Evolutionary conservation across 75 land plant species (phyloP), one percentile per base, ranked within the genome.

Genomic region (Cupressus sempervirens): DNA sequence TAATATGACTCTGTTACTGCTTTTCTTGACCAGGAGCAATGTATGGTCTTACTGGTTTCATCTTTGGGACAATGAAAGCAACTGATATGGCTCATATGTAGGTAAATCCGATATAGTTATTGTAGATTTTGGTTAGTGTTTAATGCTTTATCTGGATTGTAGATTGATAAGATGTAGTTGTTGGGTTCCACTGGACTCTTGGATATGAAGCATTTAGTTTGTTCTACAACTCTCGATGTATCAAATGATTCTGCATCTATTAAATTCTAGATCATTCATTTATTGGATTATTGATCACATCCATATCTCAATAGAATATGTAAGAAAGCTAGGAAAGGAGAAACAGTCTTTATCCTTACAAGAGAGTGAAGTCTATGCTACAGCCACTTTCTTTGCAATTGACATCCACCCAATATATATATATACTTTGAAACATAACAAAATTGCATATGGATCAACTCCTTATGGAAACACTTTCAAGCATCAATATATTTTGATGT

Each of bases 21-120:
- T 32, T 84, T 87, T 43, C n/a, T 86, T 48, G 62, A 16, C 75
- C 85, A 91, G 92, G 90, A 15, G 1, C 85, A 30, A 93, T 90
- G 84, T 89, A 91, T 80, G 88, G 68, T 12, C 40, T 93, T 76
- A 85, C 86, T 86, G 90, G 88, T 14, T 93, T 91, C 82, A 72
- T 93, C 2, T 75, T 84, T 62, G 93, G 93, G 26, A 93, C 83
- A 75, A 86, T 83, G 86, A 93, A 84, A 83, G 90, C 91, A 5
- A 93, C 94, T 35, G 89, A 91, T 83, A 90, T 93, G 72, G 94
- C 94, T 88, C 93, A 93, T 86, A 46, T 36, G 94, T 91, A 91
- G 87, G 93, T 90, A 76, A 29, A 54, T 16, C 72, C 40, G n/a
- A n/a, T n/a, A n/a, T 38, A 30, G 56, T 35, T 58, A 9, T 48